These are phyloP conservation scores for Salix udensis DNA, from an alignment of 345 rosid genomes.

Conservation along the genomic window DNA sequence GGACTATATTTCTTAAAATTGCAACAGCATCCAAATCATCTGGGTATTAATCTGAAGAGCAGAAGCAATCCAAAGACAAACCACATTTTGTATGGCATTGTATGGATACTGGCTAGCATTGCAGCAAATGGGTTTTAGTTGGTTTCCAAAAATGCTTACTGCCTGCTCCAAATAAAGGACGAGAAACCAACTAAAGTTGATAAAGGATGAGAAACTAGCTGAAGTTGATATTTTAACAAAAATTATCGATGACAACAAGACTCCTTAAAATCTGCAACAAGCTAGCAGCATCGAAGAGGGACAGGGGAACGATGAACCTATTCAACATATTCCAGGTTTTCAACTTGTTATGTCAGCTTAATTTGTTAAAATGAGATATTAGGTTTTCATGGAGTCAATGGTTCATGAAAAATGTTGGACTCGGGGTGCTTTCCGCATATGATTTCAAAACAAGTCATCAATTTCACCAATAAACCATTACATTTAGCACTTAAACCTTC, in stretches of 20 bases:
- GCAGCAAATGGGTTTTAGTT: not conserved
- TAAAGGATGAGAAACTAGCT: too few relatives aligned
- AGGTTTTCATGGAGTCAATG: not conserved
- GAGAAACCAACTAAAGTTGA: not conserved
- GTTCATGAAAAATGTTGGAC: not conserved
- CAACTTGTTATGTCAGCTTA: not conserved
- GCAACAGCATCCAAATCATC: not conserved
- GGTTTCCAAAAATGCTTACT: not conserved
- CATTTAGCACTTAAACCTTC: not conserved
- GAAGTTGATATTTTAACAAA: not conserved
- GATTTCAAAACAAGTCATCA: not conserved
- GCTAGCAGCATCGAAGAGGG: not conserved
- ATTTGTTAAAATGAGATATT: not conserved
- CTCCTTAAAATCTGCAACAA: not conserved
- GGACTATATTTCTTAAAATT: not conserved
- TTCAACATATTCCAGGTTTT: not conserved
- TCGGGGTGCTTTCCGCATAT: not conserved
- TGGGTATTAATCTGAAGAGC: not conserved
- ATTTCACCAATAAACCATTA: not conserved
- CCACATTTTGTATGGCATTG: not conserved
- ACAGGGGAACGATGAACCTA: not conserved
- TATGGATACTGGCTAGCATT: not conserved
- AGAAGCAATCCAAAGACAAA: not conserved
- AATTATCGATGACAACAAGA: not conserved
- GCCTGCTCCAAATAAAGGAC: not conserved